A percentile compares a stretch with the other conserved stretches of the same genome.
phyloP scores from a whole-genome alignment of 2,329 filamentous ascomycete species.

The Talaromyces amestolkiae region DNA sequence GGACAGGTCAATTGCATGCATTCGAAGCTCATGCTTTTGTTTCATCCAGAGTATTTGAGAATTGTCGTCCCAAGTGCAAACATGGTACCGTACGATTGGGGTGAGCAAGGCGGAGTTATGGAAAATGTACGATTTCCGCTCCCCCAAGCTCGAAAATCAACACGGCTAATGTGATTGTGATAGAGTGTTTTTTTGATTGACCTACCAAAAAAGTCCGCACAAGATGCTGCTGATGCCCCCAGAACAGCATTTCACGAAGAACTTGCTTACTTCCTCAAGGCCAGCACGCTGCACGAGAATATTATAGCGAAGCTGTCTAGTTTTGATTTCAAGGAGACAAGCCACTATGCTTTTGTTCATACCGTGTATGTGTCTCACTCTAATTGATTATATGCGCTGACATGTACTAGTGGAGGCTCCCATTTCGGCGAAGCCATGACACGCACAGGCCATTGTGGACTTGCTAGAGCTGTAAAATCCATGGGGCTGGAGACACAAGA shows the following conservation, averaged over 20 bases:
- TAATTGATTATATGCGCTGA: background rate
- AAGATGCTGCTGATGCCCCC: conserved; percentile 22
- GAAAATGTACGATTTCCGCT: conserved; percentile 64
- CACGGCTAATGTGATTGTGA: background rate
- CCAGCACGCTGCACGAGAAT: conserved; percentile 62
- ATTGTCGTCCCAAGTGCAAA: conserved; percentile 88
- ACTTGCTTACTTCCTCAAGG: conserved; percentile 66
- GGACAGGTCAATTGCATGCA: conserved; percentile 76
- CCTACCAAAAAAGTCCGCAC: conserved; percentile 57
- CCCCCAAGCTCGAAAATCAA: background rate
- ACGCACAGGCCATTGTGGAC: conserved; percentile 69
- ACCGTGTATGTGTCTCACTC: conserved; percentile 65
- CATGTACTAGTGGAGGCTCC: conserved; percentile 52
- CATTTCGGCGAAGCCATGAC: conserved; percentile 50
- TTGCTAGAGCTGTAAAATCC: conserved; percentile 64
- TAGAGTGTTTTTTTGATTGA: conserved; percentile 89
- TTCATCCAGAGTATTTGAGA: conserved; percentile 68
- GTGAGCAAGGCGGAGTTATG: conserved; percentile 66
- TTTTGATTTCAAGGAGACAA: conserved; percentile 79
- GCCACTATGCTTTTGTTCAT: conserved; percentile 75
- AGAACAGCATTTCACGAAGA: conserved; percentile 65
- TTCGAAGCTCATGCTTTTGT: conserved; percentile 89
- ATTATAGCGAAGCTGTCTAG: conserved; percentile 67
- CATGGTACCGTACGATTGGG: conserved; percentile 83
- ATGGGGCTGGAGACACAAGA: conserved; percentile 60